A percentile compares a stretch with the other conserved stretches of the same genome.
phyloP scores from a whole-genome alignment of 495 filamentous ascomycete species.

The Penicillium fimorum region DNA sequence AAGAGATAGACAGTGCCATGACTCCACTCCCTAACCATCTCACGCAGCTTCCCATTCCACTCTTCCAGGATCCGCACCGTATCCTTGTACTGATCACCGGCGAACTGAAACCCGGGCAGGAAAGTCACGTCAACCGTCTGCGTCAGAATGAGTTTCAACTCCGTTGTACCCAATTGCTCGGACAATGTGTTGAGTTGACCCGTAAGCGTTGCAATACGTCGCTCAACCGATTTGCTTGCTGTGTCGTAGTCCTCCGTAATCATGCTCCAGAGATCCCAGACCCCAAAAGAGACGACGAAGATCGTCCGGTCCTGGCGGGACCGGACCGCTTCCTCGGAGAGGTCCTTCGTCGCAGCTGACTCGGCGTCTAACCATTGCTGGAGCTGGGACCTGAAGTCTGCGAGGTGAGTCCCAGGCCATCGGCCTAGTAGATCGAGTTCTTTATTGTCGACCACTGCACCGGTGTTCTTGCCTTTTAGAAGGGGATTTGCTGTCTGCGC shows the following conservation, averaged over 20 bases:
- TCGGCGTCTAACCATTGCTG: constrained; percentile 42
- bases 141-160: constrained; percentile 49
- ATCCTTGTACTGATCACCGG: constrained; percentile 38
- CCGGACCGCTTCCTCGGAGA: constrained; percentile 25
- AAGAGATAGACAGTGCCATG: constrained; percentile 49
- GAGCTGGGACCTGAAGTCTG: constrained; percentile 46
- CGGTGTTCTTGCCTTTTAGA: constrained; percentile 29
- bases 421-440: constrained; percentile 28
- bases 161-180: constrained; percentile 35
- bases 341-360: constrained; percentile 16
- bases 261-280: constrained; percentile 54
- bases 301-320: constrained; percentile 35
- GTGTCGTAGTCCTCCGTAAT: constrained; percentile 33
- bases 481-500: constrained; percentile 37
- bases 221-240: constrained; percentile 39
- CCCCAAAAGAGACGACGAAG: constrained; percentile 47
- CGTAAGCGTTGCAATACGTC: constrained; percentile 46
- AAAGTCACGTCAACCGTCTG: constrained; percentile 53
- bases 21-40: constrained; percentile 40
- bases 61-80: constrained; percentile 39
- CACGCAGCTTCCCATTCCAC: constrained; percentile 49
- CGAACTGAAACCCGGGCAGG: constrained; percentile 41
- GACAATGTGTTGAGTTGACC: constrained; percentile 41
- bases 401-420: constrained; percentile 30
- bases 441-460: constrained; percentile 44